Conservation (phyloP, 1,284 basidiomycete species). For the Ceratobasidium sp. region DNA sequence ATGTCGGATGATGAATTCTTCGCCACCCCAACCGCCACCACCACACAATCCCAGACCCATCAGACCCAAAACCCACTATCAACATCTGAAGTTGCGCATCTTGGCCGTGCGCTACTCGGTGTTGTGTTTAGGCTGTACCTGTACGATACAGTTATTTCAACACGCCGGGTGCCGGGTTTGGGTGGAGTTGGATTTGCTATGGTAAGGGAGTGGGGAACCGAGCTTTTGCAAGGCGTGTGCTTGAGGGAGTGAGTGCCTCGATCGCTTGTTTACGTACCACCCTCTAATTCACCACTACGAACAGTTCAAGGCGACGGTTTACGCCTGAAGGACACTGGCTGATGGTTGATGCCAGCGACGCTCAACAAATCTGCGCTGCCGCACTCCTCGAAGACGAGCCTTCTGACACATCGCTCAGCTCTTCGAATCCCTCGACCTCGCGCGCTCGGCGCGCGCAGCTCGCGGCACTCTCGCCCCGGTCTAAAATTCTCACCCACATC, state of each 20-base stretch:
- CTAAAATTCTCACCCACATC: conserved; percentile 94
- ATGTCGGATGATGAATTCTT: conserved; percentile 99
- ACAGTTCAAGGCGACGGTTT: conserved; percentile 83
- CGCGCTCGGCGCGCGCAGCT: conserved; percentile 63
- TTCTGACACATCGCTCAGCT: background rate
- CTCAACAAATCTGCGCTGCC: conserved; percentile 38
- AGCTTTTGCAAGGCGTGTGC: conserved; percentile 81
- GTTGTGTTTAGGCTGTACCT: conserved; percentile 85
- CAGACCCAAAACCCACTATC: conserved; percentile 72
- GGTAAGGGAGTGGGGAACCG: conserved; percentile 77
- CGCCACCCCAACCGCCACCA: conserved; percentile 55
- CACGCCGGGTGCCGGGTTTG: conserved; percentile 58
- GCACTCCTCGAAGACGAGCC: conserved; percentile 39
- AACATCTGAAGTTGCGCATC: conserved; percentile 39
- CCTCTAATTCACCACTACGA: conserved; percentile 48
- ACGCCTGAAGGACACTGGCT: conserved; percentile 89
- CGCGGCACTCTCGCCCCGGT: conserved; percentile 80
- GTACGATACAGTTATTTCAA: conserved; percentile 59
- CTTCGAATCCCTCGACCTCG: conserved; percentile 47
- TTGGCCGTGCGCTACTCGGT: conserved; percentile 64
- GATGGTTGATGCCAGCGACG: conserved; percentile 58
- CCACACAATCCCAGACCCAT: conserved; percentile 47
- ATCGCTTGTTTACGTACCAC: background rate
- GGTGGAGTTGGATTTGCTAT: conserved; percentile 65
- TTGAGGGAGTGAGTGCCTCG: conserved; percentile 78